A percentile compares a stretch with the other conserved stretches of the same genome.
Conservation (phyloP, 352 stramenopile species). For the Lagenidium sp. region DNA sequence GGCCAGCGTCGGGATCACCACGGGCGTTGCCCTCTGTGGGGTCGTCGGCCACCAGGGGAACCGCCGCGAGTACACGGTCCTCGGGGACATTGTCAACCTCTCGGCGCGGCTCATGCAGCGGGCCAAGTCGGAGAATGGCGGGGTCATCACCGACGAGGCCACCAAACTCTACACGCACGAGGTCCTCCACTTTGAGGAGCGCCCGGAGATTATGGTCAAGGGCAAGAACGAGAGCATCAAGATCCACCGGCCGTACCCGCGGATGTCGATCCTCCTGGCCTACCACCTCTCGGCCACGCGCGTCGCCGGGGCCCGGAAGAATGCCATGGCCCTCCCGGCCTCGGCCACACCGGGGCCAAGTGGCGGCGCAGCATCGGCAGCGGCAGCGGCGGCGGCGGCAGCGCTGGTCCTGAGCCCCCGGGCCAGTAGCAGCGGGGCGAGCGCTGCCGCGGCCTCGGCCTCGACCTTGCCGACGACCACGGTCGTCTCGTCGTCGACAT, state of each 20-base stretch:
- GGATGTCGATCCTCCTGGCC: conserved; percentile 78
- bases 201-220: conserved; percentile 87
- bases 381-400: background rate
- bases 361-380: conserved; percentile 5
- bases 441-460: too few relatives aligned
- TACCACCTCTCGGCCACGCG: conserved; percentile 48
- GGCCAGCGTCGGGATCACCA: conserved; percentile 89
- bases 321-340: conserved; percentile 17
- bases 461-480: too few relatives aligned
- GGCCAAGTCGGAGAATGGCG: conserved; percentile 73
- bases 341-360: too few relatives aligned
- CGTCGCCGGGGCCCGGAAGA: conserved; percentile 1
- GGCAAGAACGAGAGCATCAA: conserved; percentile 89
- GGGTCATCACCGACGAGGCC: conserved; percentile 82
- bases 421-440: too few relatives aligned
- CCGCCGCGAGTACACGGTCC: conserved; percentile 89
- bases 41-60: conserved; percentile 88
- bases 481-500: conserved; percentile 1
- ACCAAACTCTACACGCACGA: conserved; percentile 82
- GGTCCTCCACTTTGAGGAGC: conserved; percentile 85
- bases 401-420: conserved; percentile 1
- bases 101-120: conserved; percentile 90
- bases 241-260: conserved; percentile 79
- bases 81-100: conserved; percentile 93
- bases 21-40: conserved; percentile 87